phyloP scores from a whole-genome alignment of 2,329 filamentous ascomycete species.

The Pyrenophora teres region DNA sequence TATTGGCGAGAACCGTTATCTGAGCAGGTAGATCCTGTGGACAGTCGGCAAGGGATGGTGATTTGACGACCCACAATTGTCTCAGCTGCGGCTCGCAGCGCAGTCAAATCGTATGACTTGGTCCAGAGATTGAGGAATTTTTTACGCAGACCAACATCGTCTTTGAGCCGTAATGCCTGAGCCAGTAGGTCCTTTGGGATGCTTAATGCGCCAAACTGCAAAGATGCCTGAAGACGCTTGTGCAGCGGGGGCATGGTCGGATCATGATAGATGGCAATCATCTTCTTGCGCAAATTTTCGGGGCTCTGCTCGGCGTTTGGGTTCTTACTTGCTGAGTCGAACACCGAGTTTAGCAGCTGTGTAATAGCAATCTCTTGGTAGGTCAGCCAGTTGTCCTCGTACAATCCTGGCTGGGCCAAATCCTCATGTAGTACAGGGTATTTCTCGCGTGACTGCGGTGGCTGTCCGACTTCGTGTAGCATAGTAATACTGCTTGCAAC shows the following conservation, averaged over 20 bases:
- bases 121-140: slow-evolving; percentile 63
- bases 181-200: slow-evolving; percentile 58
- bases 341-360: slow-evolving; percentile 63
- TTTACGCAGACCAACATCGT: slow-evolving; percentile 63
- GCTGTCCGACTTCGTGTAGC: slow-evolving; percentile 41
- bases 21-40: slow-evolving; percentile 42
- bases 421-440: slow-evolving; percentile 62
- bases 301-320: slow-evolving; percentile 35
- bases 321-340: slow-evolving; percentile 46
- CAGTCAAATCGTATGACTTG: slow-evolving; percentile 59
- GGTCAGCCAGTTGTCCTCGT: slow-evolving; percentile 66
- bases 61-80: slow-evolving; percentile 63
- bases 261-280: slow-evolving; percentile 61
- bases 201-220: slow-evolving; percentile 62
- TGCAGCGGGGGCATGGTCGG: slow-evolving; percentile 57
- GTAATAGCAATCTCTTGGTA: slow-evolving; percentile 66
- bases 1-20: slow-evolving; percentile 42
- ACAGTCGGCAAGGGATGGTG: slow-evolving; percentile 42
- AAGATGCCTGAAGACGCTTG: slow-evolving; percentile 62
- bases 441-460: slow-evolving; percentile 36
- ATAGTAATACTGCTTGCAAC: slow-evolving; percentile 39
- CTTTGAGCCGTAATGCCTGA: slow-evolving; percentile 54
- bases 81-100: slow-evolving; percentile 60
- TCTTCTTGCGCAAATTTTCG: slow-evolving; percentile 51
- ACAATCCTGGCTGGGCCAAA: slow-evolving; percentile 61